phyloP scores from a whole-genome alignment of 495 filamentous ascomycete genomes.

The Neurospora sp. region DNA sequence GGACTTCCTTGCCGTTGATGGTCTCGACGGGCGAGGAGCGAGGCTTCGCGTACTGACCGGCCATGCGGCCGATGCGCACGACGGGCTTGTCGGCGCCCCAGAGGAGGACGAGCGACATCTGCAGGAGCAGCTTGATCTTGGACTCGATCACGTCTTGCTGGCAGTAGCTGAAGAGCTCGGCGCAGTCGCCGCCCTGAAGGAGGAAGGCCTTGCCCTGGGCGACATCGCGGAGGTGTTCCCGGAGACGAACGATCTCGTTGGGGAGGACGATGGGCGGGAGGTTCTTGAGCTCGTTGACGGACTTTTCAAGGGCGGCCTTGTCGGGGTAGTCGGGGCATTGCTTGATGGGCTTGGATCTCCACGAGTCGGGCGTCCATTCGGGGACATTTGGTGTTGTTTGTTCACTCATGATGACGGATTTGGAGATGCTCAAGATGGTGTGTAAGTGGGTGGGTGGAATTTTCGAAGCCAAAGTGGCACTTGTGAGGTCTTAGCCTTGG shows the following conservation, averaged over 20 bases:
- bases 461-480: neutral
- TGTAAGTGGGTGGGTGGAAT: neutral
- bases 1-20: constrained; percentile 69
- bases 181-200: constrained; percentile 93
- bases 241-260: constrained; percentile 70
- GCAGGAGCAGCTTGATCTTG: constrained; percentile 90
- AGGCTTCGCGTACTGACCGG: constrained; percentile 94
- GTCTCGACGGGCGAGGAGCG: constrained; percentile 79
- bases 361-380: constrained; percentile 56
- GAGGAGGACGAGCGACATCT: constrained; percentile 90
- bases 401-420: constrained; percentile 4
- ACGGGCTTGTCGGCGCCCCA: constrained; percentile 88
- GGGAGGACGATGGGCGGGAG: constrained; percentile 88
- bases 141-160: constrained; percentile 79
- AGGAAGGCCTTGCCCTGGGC: constrained; percentile 89
- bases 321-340: constrained; percentile 80
- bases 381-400: neutral
- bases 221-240: constrained; percentile 67
- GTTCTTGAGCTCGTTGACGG: constrained; percentile 59
- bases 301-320: constrained; percentile 47
- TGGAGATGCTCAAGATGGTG: neutral
- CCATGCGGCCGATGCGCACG: constrained; percentile 90
- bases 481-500: neutral
- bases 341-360: constrained; percentile 84
- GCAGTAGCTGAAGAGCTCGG: constrained; percentile 96